These are phyloP conservation scores for Xerocomus amazonicus DNA, from an alignment of 1,284 basidiomycete species.

Conservation along the genomic window DNA sequence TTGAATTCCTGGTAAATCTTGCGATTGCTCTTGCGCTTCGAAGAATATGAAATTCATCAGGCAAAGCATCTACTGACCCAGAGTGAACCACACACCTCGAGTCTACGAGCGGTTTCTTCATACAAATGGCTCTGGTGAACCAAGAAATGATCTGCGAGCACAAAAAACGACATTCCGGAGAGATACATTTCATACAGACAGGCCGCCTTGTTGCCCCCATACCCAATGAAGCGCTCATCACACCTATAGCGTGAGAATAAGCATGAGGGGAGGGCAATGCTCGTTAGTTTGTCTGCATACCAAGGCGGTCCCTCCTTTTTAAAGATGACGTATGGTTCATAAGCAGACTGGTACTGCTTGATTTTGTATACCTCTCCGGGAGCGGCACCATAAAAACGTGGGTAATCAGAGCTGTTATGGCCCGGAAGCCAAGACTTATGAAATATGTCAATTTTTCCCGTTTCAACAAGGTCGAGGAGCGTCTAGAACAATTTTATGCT, in stretches of 20 bases:
- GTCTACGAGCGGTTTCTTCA: constrained; percentile 66
- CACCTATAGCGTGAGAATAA: constrained; percentile 46
- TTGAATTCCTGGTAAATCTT: constrained; percentile 75
- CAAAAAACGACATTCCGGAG: constrained; percentile 70
- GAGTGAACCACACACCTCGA: constrained; percentile 48
- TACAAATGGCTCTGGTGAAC: constrained; percentile 83
- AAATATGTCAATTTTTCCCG: constrained; percentile 63
- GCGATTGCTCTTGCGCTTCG: constrained; percentile 69
- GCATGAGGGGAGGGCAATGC: not conserved
- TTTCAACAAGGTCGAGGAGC: constrained; percentile 53
- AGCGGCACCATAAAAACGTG: constrained; percentile 57
- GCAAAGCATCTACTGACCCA: not conserved
- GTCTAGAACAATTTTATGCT: constrained; percentile 35
- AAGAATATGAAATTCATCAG: not conserved
- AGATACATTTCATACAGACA: constrained; percentile 66
- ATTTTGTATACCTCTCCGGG: constrained; percentile 72
- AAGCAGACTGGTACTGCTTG: constrained; percentile 70
- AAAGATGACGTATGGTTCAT: constrained; percentile 82
- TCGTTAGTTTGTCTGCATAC: constrained; percentile 34
- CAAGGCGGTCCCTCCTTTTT: constrained; percentile 72
- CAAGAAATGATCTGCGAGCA: constrained; percentile 80
- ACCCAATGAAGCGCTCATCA: constrained; percentile 86
- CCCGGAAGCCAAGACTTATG: constrained; percentile 74
- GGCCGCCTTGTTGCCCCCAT: constrained; percentile 71
- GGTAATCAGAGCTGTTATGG: constrained; percentile 77